These are phyloP conservation scores for Trichophyton equinum DNA, from an alignment of 2,329 filamentous ascomycete species.

Conservation along the genomic window DNA sequence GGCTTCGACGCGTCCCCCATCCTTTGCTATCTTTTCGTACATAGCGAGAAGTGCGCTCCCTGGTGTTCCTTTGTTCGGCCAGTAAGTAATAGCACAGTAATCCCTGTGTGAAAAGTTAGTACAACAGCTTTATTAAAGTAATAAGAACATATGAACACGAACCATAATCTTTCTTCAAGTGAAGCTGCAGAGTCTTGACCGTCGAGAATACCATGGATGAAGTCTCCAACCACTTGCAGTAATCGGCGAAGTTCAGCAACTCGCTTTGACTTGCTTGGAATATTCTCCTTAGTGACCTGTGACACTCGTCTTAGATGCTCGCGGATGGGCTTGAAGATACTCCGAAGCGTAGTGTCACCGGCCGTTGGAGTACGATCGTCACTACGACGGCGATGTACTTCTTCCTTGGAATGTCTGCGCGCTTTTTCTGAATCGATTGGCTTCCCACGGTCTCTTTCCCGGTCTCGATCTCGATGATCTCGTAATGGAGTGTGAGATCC, in stretches of 20 bases:
- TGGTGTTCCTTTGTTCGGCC: constrained; percentile 32
- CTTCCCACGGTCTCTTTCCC: constrained; percentile 18
- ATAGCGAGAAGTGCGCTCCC: constrained; percentile 14
- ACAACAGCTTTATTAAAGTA: not conserved
- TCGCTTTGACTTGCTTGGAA: constrained; percentile 32
- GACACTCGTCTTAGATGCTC: constrained; percentile 33
- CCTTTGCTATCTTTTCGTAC: constrained; percentile 11
- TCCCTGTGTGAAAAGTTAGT: constrained; percentile 27
- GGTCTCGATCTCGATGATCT: constrained; percentile 15
- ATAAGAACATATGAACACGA: constrained; percentile 15
- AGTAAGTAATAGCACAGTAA: constrained; percentile 34
- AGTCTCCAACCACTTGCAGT: constrained; percentile 35
- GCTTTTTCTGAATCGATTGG: not conserved
- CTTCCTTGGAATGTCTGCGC: constrained; percentile 11
- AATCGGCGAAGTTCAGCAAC: constrained; percentile 33
- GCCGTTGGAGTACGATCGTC: constrained; percentile 18
- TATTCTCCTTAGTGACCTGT: constrained; percentile 34
- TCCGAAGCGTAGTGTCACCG: constrained; percentile 31
- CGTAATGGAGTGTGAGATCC: constrained; percentile 31
- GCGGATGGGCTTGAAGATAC: constrained; percentile 37
- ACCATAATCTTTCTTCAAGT: constrained; percentile 36
- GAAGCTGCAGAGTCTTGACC: constrained; percentile 28
- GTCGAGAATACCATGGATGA: constrained; percentile 31
- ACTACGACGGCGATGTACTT: constrained; percentile 16
- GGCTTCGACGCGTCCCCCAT: constrained; percentile 7